Conservation (phyloP, 1,284 basidiomycete genomes). For the Microbotryomycetes sp. region DNA sequence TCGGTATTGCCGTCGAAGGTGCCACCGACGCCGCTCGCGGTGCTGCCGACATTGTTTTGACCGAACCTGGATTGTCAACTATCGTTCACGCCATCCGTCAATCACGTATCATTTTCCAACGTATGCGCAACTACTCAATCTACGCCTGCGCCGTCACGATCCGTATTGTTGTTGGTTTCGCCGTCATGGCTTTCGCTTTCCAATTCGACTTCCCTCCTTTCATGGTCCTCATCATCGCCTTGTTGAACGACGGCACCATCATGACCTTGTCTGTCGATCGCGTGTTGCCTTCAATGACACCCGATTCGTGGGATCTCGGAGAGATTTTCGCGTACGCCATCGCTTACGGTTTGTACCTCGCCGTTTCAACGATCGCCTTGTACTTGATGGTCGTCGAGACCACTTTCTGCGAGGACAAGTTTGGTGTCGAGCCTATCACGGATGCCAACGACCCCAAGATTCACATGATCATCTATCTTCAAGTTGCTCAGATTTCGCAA, state of each 20-base stretch:
- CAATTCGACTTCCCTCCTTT: slow-evolving; percentile 98
- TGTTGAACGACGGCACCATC: slow-evolving; percentile 96
- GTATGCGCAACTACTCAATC: slow-evolving; percentile 95
- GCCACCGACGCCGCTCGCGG: slow-evolving; percentile 91
- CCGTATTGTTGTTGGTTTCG: slow-evolving; percentile 96
- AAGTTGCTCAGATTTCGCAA: slow-evolving; percentile 97
- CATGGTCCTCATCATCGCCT: slow-evolving; percentile 96
- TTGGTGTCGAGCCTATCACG: slow-evolving; percentile 57
- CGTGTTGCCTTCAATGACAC: slow-evolving; percentile 79
- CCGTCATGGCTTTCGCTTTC: slow-evolving; percentile 91
- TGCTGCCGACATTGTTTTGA: slow-evolving; percentile 90
- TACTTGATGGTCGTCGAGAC: slow-evolving; percentile 82
- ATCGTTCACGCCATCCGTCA: slow-evolving; percentile 94
- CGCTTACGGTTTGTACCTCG: slow-evolving; percentile 90
- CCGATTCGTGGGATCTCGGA: slow-evolving; percentile 87
- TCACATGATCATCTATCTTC: slow-evolving; percentile 49
- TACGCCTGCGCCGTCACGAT: slow-evolving; percentile 41
- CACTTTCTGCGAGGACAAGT: slow-evolving; percentile 80
- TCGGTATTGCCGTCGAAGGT: slow-evolving; percentile 96
- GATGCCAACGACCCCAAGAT: slow-evolving; percentile 45
- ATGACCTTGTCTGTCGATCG: slow-evolving; percentile 96
- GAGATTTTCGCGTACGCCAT: slow-evolving; percentile 95
- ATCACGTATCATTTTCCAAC: slow-evolving; percentile 93
- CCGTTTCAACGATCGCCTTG: slow-evolving; percentile 73
- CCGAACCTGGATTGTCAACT: slow-evolving; percentile 90